Conservation (phyloP, 73 alveolate genomes). For the Paramecium octaurelia region DNA sequence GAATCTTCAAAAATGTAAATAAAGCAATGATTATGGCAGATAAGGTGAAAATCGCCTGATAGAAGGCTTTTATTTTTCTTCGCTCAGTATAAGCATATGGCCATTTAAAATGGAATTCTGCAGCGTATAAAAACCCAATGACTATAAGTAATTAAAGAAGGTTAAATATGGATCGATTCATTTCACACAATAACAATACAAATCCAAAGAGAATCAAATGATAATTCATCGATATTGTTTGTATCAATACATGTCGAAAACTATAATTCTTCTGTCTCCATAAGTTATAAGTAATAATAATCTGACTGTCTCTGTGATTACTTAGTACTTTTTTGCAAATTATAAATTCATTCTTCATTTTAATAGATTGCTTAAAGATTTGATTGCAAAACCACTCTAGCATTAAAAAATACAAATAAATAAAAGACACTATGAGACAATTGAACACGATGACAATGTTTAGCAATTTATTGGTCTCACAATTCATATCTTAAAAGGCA, state of each 20-base stretch:
- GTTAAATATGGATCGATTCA: slow-evolving; percentile 3
- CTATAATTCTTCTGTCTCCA: slow-evolving; percentile 16
- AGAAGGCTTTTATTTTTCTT: background rate
- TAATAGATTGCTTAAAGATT: background rate
- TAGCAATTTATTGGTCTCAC: background rate
- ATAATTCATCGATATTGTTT: background rate
- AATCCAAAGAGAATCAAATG: background rate
- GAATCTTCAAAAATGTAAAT: slow-evolving; percentile 27
- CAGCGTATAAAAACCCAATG: background rate
- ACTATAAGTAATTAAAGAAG: background rate
- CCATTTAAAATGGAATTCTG: slow-evolving; percentile 34
- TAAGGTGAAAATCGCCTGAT: background rate
- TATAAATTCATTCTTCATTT: background rate
- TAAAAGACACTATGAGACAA: background rate
- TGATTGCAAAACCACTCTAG: slow-evolving; percentile 6
- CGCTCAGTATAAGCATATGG: background rate
- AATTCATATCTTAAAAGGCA: background rate
- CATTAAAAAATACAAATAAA: background rate
- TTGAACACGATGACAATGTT: background rate
- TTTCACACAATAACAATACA: background rate
- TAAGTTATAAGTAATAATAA: background rate
- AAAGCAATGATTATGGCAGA: background rate
- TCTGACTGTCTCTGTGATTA: background rate
- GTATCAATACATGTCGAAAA: background rate
- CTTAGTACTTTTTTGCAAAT: background rate